phyloP scores from a whole-genome alignment of 352 stramenopile genomes.

The Globisporangium spinosum region DNA sequence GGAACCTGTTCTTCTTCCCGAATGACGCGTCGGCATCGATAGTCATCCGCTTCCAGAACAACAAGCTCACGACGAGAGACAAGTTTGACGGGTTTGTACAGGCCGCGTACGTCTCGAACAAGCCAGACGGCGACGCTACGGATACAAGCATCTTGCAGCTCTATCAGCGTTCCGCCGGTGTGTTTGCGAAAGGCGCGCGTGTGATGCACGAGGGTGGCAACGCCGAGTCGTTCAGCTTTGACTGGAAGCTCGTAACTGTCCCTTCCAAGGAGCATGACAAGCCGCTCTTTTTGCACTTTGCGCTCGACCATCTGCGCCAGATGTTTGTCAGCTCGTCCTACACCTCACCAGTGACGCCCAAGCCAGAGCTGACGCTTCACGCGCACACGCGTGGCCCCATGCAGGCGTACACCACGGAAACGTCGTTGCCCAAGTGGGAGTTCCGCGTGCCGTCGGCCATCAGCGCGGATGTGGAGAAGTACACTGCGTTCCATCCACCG shows the following conservation, averaged over 20 bases:
- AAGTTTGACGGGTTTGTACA: constrained; percentile 70
- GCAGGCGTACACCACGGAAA: constrained; percentile 40
- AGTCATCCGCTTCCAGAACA: constrained; percentile 34
- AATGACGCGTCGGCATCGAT: constrained; percentile 7
- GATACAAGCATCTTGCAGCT: constrained; percentile 48
- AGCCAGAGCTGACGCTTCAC: constrained; percentile 54
- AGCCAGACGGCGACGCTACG: constrained; percentile 14
- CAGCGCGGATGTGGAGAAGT: constrained; percentile 39
- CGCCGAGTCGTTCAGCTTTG: constrained; percentile 52
- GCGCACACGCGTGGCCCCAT: constrained; percentile 72
- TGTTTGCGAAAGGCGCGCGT: constrained; percentile 36
- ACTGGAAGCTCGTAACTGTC: constrained; percentile 40
- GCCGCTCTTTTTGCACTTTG: constrained; percentile 60
- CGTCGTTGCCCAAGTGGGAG: constrained; percentile 31
- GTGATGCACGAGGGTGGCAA: constrained; percentile 19
- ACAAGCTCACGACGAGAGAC: constrained; percentile 43
- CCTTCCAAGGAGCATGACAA: neutral
- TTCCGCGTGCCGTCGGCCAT: constrained; percentile 41
- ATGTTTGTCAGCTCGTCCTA: constrained; percentile 43
- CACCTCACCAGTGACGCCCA: constrained; percentile 23
- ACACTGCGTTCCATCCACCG: constrained; percentile 50
- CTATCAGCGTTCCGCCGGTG: constrained; percentile 52
- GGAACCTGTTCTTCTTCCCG: constrained; percentile 66
- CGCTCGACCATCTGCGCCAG: constrained; percentile 46
- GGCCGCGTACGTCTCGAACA: constrained; percentile 54